These are phyloP conservation scores for Xylaria sp. DNA, from an alignment of 2,329 filamentous ascomycete genomes.

Conservation along the genomic window DNA sequence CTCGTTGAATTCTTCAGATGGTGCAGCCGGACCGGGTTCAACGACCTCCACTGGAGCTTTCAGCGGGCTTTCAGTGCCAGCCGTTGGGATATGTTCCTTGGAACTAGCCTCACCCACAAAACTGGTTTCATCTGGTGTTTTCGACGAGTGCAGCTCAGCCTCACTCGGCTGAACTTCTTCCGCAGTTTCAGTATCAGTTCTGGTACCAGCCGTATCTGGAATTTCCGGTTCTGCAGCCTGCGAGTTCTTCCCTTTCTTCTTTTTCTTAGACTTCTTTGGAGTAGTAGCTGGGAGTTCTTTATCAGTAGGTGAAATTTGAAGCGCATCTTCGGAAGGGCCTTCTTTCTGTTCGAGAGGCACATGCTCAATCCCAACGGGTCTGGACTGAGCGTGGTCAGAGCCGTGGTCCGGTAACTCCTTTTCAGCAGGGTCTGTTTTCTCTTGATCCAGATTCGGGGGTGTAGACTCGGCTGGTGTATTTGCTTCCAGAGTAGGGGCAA, in stretches of 20 bases:
- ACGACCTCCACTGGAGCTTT: slow-evolving; percentile 1
- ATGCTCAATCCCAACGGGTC: slow-evolving; percentile 3
- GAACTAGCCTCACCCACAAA: background rate
- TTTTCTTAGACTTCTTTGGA: slow-evolving; percentile 36
- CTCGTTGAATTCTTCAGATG: background rate
- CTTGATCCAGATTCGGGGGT: background rate
- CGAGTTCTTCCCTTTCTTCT: slow-evolving; percentile 29
- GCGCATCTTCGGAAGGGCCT: slow-evolving; percentile 15
- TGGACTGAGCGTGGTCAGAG: background rate
- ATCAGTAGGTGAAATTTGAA: slow-evolving; percentile 16
- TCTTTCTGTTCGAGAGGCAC: slow-evolving; percentile 5
- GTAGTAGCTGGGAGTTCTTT: slow-evolving; percentile 25
- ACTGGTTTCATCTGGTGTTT: slow-evolving; percentile 7
- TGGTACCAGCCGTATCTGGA: background rate
- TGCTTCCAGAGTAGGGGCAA: background rate
- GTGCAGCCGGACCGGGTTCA: background rate
- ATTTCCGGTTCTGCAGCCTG: slow-evolving; percentile 2
- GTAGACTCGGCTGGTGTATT: background rate
- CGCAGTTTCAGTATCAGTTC: background rate
- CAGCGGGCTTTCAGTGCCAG: background rate
- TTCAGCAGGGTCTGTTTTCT: background rate
- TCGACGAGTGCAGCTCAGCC: slow-evolving; percentile 1
- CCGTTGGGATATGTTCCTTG: background rate
- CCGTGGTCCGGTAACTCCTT: background rate
- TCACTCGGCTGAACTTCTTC: slow-evolving; percentile 16